Evolutionary conservation across 2,329 filamentous ascomycete species (phyloP).

Genomic region (Aspergillus ruber): DNA sequence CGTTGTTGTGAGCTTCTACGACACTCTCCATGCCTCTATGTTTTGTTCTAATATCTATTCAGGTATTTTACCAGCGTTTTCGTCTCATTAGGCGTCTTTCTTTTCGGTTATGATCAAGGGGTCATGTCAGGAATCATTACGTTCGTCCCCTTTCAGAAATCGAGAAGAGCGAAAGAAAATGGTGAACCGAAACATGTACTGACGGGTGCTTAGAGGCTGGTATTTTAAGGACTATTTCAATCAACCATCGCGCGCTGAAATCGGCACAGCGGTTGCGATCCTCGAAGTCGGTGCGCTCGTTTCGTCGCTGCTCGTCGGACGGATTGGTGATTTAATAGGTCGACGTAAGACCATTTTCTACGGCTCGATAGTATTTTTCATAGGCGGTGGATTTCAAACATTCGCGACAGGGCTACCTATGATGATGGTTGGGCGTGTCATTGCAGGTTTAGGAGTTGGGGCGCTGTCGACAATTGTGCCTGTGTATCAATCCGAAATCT

Average conservation of each 20-base stretch:
- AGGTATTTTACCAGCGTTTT: constrained; percentile 92
- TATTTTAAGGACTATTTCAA: constrained; percentile 91
- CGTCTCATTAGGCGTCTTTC: constrained; percentile 57
- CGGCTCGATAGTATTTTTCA: constrained; percentile 79
- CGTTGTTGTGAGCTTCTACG: constrained; percentile 65
- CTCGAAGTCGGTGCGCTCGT: constrained; percentile 90
- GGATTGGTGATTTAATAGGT: constrained; percentile 85
- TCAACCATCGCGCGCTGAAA: constrained; percentile 75
- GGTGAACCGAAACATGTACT: not conserved
- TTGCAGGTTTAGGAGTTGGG: constrained; percentile 80
- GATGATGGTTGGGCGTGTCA: constrained; percentile 77
- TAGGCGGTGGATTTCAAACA: constrained; percentile 79
- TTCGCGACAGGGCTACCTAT: constrained; percentile 76
- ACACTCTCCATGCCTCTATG: not conserved
- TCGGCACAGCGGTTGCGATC: constrained; percentile 97
- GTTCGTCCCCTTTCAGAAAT: constrained; percentile 32
- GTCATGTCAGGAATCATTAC: constrained; percentile 66
- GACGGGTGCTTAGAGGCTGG: constrained; percentile 54
- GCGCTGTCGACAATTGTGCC: constrained; percentile 87
- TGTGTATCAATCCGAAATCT: constrained; percentile 91
- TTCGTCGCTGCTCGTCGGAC: constrained; percentile 77
- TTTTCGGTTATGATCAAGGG: constrained; percentile 61
- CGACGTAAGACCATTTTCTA: constrained; percentile 86
- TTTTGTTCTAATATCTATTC: constrained; percentile 18
- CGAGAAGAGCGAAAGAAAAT: not conserved